Evolutionary conservation across 345 rosid genomes (phyloP), one percentile per base, ranked within the genome.

Genomic region (Citrus cavaleriei): DNA sequence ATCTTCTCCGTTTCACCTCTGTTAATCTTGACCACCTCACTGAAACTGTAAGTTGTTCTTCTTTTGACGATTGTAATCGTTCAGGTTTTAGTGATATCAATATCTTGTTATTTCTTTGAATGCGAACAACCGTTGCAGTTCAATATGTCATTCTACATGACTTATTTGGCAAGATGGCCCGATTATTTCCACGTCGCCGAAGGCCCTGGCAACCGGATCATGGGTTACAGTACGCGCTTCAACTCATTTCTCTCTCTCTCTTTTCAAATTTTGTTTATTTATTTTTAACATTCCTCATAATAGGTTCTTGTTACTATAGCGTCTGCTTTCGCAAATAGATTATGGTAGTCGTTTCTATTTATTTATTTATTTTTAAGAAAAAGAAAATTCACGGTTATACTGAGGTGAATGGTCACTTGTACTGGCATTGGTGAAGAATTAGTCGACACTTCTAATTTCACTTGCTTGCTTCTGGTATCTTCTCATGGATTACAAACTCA

Each of bases 101-200:
- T 13, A 49, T 49, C 42, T 32, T 30, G 32, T n/a, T 73, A 22
- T 13, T 60, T 64, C 18, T 22, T 32, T 24, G 57, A 6, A 49
- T 32, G 57, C 63, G 9, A 7, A 21, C 51, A 7, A 61, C 62
- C 73, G 25, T 59, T 63, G 4, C 89, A 96, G 98, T 96, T 96
- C 83, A 94, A 94, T 68, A 94, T 97, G 99, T 92, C 98, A 2
- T 93, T 93, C 77, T 97, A 97, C 83, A 93, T 94, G 99, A 94
- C 95, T 74, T 97, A 94, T 85, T 83, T 97, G 85, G 98, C 98
- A 74, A 88, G 97, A 75, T 94, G 97, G 97, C 99, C 97, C 4
- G 98, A 97, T 81, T 94, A 92, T 85, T 97, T 94, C 73, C 98
- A 93, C 83, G 98, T 97, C 22, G 92, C 99, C 14, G 95, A 97